phyloP scores from a whole-genome alignment of 306 rosid species.

The Ceratonia siliqua region DNA sequence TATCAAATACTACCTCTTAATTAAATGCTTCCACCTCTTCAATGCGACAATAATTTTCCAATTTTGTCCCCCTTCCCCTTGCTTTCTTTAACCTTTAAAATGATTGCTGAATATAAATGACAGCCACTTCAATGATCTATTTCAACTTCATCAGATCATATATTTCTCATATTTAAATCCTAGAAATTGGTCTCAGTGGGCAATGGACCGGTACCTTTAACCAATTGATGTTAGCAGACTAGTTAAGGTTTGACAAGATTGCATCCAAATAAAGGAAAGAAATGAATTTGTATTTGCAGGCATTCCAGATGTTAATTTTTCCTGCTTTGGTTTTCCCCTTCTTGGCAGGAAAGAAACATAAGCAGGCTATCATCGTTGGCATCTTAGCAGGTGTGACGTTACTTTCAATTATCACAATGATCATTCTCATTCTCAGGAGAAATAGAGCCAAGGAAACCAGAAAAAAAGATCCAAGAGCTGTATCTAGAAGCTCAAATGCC shows the following conservation, averaged over 20 bases:
- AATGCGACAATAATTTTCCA: neutral
- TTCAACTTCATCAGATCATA: conserved; percentile 11
- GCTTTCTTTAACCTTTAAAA: neutral
- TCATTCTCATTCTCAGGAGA: conserved; percentile 44
- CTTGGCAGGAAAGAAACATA: conserved; percentile 37
- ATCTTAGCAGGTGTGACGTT: conserved; percentile 39
- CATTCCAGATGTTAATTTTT: conserved; percentile 17
- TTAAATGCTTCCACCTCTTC: neutral
- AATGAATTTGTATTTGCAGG: conserved; percentile 4
- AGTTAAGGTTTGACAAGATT: neutral
- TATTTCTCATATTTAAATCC: neutral
- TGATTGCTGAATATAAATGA: neutral
- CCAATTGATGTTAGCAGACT: neutral
- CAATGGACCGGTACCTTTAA: neutral
- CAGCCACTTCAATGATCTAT: neutral
- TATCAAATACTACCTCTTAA: neutral
- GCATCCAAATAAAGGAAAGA: neutral
- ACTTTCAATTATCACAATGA: conserved; percentile 38
- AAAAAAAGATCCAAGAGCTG: conserved; percentile 31
- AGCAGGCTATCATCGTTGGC: conserved; percentile 36
- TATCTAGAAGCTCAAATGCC: conserved; percentile 36
- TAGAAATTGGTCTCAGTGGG: conserved; percentile 1
- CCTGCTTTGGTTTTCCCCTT: conserved; percentile 2
- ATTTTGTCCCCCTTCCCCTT: neutral
- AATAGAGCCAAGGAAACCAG: conserved; percentile 10